These are phyloP conservation scores for Colletotrichum sp. DNA, from an alignment of 2,329 filamentous ascomycete species.

Conservation along the genomic window DNA sequence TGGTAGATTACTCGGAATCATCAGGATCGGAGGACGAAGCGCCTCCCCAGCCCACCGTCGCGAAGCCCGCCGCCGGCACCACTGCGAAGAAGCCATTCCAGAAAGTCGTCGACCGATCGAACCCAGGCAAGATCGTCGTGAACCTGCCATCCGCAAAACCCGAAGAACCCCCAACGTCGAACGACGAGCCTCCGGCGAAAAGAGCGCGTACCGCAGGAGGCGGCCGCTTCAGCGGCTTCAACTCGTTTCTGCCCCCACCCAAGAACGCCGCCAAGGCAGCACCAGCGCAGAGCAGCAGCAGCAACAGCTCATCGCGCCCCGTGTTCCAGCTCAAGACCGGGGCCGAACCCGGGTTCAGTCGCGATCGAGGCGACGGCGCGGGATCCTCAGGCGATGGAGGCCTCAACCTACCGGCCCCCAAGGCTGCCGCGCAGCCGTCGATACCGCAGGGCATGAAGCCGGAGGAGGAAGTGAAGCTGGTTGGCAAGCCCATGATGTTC, in stretches of 20 bases:
- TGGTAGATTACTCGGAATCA: conserved; percentile 86
- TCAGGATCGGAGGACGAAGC: conserved; percentile 64
- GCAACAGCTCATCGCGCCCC: conserved; percentile 23
- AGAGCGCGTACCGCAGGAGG: conserved; percentile 59
- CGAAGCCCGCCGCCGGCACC: conserved; percentile 33
- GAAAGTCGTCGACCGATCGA: conserved; percentile 81
- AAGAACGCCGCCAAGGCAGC: conserved; percentile 60
- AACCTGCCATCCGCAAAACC: conserved; percentile 66
- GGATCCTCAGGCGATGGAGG: conserved; percentile 25
- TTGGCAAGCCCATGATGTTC: conserved; percentile 86
- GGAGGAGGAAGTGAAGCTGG: conserved; percentile 69
- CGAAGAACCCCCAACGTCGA: conserved; percentile 34
- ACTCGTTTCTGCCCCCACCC: conserved; percentile 83
- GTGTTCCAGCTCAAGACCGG: conserved; percentile 79
- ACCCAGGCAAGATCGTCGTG: conserved; percentile 84
- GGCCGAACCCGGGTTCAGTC: conserved; percentile 79
- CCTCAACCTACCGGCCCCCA: conserved; percentile 45
- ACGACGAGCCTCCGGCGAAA: conserved; percentile 71
- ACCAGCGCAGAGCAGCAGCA: conserved; percentile 30
- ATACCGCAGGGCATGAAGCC: conserved; percentile 62
- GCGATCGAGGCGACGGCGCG: conserved; percentile 64
- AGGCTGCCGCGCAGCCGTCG: conserved; percentile 45
- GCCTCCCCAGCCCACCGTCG: conserved; percentile 26
- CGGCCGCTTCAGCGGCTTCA: conserved; percentile 79
- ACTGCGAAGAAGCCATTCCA: conserved; percentile 66